A percentile compares a stretch with the other conserved stretches of the same genome.
Evolutionary conservation across 306 rosid species (phyloP).

Genomic region (Astragalus glycyphyllos): DNA sequence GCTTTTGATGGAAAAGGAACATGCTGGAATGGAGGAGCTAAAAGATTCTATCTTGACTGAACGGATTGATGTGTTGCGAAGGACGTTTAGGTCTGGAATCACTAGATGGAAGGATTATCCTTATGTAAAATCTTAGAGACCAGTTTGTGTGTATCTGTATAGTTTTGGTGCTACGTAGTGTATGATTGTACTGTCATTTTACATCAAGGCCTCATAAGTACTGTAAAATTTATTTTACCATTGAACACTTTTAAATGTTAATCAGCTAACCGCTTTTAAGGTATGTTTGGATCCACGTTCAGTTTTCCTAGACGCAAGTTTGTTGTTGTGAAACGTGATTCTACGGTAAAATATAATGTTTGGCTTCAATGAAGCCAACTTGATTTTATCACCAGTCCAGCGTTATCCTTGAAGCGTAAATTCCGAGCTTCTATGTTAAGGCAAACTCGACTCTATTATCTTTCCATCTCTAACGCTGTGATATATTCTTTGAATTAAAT

Average conservation of each 20-base stretch:
- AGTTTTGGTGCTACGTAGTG: conserved; percentile 33
- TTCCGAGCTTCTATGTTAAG: too few relatives aligned
- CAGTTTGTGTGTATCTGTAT: conserved; percentile 26
- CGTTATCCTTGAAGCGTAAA: too few relatives aligned
- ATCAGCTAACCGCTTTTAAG: conserved; percentile 21
- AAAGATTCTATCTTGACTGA: conserved; percentile 66
- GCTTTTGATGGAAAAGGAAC: conserved; percentile 75
- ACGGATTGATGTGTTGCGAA: conserved; percentile 64
- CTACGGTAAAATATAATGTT: too few relatives aligned
- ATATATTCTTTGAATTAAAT: too few relatives aligned
- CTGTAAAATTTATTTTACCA: conserved; percentile 5
- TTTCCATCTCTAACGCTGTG: too few relatives aligned
- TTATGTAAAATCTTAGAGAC: conserved; percentile 58
- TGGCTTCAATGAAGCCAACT: too few relatives aligned
- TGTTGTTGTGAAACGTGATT: too few relatives aligned
- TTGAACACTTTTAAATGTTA: not conserved
- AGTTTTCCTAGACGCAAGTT: too few relatives aligned
- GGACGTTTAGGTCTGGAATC: conserved; percentile 62
- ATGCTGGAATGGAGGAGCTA: conserved; percentile 62
- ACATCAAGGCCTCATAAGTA: conserved; percentile 17
- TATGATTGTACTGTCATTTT: conserved; percentile 29
- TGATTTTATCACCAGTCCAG: too few relatives aligned
- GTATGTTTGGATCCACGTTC: too few relatives aligned
- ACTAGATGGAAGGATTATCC: conserved; percentile 86
- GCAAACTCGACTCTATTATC: too few relatives aligned